Evolutionary conservation across 495 filamentous ascomycete species (phyloP).

Genomic region (Hypoxylon cercidicola): DNA sequence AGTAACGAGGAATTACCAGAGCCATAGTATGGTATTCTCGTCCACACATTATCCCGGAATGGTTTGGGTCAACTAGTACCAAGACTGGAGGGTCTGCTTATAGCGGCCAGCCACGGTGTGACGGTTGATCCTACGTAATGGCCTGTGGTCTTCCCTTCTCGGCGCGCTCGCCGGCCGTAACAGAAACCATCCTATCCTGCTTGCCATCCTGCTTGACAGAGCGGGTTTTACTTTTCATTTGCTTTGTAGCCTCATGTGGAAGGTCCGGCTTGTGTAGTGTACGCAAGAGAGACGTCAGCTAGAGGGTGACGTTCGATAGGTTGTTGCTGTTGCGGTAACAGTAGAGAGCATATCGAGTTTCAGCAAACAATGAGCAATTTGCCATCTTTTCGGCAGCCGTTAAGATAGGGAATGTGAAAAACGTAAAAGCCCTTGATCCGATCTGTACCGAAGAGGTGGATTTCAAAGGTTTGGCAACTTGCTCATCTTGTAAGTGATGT

Average conservation of each 20-base stretch:
- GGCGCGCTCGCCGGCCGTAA: slow-evolving; percentile 28
- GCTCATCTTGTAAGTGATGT: no score
- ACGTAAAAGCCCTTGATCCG: background rate
- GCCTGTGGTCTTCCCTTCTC: slow-evolving; percentile 26
- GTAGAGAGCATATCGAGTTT: background rate
- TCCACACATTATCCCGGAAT: slow-evolving; percentile 9
- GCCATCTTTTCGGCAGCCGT: background rate
- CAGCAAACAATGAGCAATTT: slow-evolving; percentile 1
- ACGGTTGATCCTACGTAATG: slow-evolving; percentile 31
- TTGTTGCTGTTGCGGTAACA: background rate
- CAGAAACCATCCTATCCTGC: slow-evolving; percentile 13
- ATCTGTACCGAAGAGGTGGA: no score
- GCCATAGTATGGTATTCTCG: slow-evolving; percentile 16
- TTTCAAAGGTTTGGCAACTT: no score
- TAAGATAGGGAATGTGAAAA: background rate
- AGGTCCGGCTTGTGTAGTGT: slow-evolving; percentile 20
- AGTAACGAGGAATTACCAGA: slow-evolving; percentile 12
- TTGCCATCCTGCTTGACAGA: slow-evolving; percentile 24
- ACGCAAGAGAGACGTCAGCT: background rate
- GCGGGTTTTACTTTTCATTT: slow-evolving; percentile 19
- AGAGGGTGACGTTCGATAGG: background rate
- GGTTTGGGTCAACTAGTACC: slow-evolving; percentile 12
- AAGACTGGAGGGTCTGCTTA: slow-evolving; percentile 22
- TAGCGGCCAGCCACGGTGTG: slow-evolving; percentile 20
- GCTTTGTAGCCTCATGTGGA: slow-evolving; percentile 39